Conservation (phyloP, 2,329 filamentous ascomycete genomes). For the Trichoderma gracile region DNA sequence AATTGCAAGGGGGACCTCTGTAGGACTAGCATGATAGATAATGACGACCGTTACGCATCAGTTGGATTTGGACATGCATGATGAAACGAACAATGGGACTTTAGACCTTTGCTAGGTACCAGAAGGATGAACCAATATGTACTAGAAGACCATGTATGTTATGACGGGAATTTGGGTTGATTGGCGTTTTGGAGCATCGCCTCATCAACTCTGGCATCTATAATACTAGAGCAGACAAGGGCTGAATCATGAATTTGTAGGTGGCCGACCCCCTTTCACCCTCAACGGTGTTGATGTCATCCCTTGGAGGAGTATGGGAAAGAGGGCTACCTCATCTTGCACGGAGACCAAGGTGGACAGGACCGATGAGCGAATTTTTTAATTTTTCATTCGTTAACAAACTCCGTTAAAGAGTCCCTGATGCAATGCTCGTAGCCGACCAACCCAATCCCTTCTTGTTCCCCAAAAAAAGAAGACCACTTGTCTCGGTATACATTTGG, state of each 20-base stretch:
- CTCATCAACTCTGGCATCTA: constrained; percentile 19
- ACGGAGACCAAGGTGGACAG: constrained; percentile 8
- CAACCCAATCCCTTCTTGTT: constrained; percentile 33
- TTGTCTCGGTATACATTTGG: constrained; percentile 25
- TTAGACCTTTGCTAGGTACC: neutral
- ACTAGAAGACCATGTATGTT: constrained; percentile 10
- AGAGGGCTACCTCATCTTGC: constrained; percentile 11
- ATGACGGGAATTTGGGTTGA: neutral
- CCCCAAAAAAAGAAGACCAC: constrained; percentile 25
- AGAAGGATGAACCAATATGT: constrained; percentile 11
- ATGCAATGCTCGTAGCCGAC: constrained; percentile 48
- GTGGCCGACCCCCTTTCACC: neutral
- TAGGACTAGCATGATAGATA: constrained; percentile 8
- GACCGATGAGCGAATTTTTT: constrained; percentile 39
- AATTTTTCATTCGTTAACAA: constrained; percentile 44
- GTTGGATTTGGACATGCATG: constrained; percentile 2
- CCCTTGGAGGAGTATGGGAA: neutral
- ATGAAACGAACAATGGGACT: neutral
- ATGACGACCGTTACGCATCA: constrained; percentile 11
- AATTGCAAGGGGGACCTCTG: neutral
- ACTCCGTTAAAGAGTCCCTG: constrained; percentile 45
- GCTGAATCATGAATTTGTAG: constrained; percentile 4
- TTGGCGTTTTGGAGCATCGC: constrained; percentile 26
- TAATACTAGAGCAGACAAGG: neutral
- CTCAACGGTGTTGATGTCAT: neutral